Evolutionary conservation across 768 basidiomycete species (phyloP).

Genomic region (Xanthoconium purpureum): DNA sequence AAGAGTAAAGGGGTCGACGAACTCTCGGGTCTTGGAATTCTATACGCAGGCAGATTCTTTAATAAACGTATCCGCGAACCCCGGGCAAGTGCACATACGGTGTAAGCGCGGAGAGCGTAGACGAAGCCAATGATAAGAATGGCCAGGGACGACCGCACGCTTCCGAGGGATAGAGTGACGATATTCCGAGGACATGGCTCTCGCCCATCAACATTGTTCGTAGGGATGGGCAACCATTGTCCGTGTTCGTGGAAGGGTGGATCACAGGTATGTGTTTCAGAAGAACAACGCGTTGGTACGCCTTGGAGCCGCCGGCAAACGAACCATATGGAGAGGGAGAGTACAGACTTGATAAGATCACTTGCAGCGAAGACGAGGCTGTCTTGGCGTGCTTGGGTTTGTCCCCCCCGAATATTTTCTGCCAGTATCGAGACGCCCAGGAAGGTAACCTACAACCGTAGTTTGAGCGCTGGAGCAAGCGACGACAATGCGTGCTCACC

Average conservation of each 20-base stretch:
- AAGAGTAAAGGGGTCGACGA: slow-evolving; percentile 19
- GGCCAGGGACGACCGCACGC: slow-evolving; percentile 11
- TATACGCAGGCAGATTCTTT: slow-evolving; percentile 13
- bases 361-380: slow-evolving; percentile 17
- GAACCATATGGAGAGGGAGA: slow-evolving; percentile 19
- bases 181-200: slow-evolving; percentile 3
- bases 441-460: slow-evolving; percentile 10
- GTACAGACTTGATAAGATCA: slow-evolving; percentile 17
- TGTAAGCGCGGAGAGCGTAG: slow-evolving; percentile 13
- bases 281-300: not conserved
- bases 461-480: not conserved
- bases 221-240: slow-evolving; percentile 2
- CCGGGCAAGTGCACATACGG: slow-evolving; percentile 16
- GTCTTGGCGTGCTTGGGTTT: slow-evolving; percentile 1
- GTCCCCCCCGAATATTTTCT: slow-evolving; percentile 5
- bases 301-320: slow-evolving; percentile 1
- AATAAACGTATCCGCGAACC: not conserved
- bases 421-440: slow-evolving; percentile 14
- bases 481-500: slow-evolving; percentile 7
- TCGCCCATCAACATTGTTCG: not conserved
- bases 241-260: slow-evolving; percentile 5
- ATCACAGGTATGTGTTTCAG: slow-evolving; percentile 8
- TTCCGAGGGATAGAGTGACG: slow-evolving; percentile 2
- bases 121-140: slow-evolving; percentile 15
- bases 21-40: slow-evolving; percentile 18